These are phyloP conservation scores for Penicillium sclerotigenum DNA, from an alignment of 2,329 filamentous ascomycete genomes.

Conservation along the genomic window DNA sequence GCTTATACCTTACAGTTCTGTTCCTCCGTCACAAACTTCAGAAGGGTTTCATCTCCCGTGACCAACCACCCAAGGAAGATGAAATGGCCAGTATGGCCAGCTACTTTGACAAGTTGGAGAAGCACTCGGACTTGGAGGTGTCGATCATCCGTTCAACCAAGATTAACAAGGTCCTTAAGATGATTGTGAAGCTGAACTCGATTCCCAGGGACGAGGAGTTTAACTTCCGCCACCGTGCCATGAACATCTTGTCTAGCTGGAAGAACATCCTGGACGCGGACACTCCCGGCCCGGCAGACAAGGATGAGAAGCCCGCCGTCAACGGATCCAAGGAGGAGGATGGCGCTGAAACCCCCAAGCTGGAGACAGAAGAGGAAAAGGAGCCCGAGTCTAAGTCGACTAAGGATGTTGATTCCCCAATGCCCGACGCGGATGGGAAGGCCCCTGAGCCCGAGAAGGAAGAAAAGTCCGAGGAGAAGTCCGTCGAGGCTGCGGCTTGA, in stretches of 20 bases:
- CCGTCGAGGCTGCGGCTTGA: constrained; percentile 28
- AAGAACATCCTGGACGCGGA: constrained; percentile 73
- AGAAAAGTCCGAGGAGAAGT: constrained; percentile 30
- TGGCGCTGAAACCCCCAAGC: constrained; percentile 30
- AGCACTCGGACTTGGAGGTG: constrained; percentile 75
- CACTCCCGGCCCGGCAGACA: constrained; percentile 40
- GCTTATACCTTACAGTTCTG: constrained; percentile 57
- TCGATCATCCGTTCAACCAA: constrained; percentile 87
- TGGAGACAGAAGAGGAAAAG: constrained; percentile 34
- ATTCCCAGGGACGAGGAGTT: constrained; percentile 89
- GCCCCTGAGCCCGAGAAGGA: constrained; percentile 31
- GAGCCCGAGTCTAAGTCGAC: constrained; percentile 31
- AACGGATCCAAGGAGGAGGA: constrained; percentile 43
- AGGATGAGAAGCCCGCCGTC: constrained; percentile 46
- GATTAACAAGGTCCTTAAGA: constrained; percentile 98
- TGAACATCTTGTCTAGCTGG: constrained; percentile 81
- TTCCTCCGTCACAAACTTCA: constrained; percentile 94
- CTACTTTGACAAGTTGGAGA: constrained; percentile 69
- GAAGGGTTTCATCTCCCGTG: constrained; percentile 83
- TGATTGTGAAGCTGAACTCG: constrained; percentile 78
- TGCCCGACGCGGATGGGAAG: constrained; percentile 40
- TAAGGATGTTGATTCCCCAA: constrained; percentile 39
- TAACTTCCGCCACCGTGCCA: constrained; percentile 80
- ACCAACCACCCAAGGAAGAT: constrained; percentile 79
- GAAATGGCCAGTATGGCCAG: constrained; percentile 48